A percentile compares a stretch with the other conserved stretches of the same genome.
Conservation (phyloP, 225 moss, liverwort and hornwort genomes). For the Ulota crispa region DNA sequence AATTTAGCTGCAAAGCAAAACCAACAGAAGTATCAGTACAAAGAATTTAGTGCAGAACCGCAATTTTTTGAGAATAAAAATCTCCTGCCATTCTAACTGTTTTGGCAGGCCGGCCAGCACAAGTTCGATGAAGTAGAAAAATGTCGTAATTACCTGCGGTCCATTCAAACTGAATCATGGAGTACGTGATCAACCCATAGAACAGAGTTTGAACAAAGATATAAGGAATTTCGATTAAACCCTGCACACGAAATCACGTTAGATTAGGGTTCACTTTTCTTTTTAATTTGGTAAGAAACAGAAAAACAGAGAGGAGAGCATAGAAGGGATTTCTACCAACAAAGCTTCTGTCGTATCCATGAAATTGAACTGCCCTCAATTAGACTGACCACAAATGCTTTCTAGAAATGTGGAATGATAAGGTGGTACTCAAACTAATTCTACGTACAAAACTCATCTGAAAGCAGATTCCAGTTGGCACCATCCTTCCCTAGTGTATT, state of each 20-base stretch:
- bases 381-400: neutral
- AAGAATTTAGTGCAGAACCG: neutral
- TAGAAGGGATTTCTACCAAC: neutral
- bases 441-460: neutral
- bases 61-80: neutral
- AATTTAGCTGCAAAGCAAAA: slow-evolving; percentile 69
- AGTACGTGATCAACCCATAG: slow-evolving; percentile 72
- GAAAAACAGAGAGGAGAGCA: neutral
- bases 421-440: neutral
- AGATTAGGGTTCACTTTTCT: neutral
- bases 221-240: slow-evolving; percentile 83
- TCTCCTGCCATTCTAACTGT: too few species aligned
- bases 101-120: neutral
- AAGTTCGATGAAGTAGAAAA: neutral
- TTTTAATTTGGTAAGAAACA: neutral
- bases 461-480: neutral
- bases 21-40: slow-evolving; percentile 10
- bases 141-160: slow-evolving; percentile 42
- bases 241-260: slow-evolving; percentile 47
- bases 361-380: neutral
- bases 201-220: slow-evolving; percentile 67
- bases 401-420: neutral
- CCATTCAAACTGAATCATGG: slow-evolving; percentile 92
- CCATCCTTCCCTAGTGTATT: neutral
- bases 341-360: neutral